Base-by-base conservation (phyloP, 495 filamentous ascomycete genomes). In the Rostrohypoxylon terebratum region DNA sequence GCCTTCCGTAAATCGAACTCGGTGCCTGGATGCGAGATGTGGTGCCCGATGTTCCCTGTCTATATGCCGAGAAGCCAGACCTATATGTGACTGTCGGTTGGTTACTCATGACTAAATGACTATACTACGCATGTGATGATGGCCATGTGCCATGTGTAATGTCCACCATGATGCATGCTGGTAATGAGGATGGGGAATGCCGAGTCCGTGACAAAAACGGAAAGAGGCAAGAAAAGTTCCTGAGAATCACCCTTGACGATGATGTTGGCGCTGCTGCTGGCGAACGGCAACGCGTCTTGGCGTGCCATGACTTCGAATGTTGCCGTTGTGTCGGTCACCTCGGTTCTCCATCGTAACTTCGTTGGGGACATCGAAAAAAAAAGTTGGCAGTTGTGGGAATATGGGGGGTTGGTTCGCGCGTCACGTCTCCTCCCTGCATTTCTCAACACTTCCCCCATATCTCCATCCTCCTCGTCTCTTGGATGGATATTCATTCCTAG, bases 61-160 rank as follows among this genome's bases (percentile, higher is more conserved):
- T 73, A 73, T 66, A 73, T 73, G 71, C 71, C 71, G 66, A 62
- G 28, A 1, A 9, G 42, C 6, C 6, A 36, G 45, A 48, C 42
- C 54, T 68, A 68, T 64, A 73, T 68, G 65, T 34, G 44, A 18
- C 42, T 45, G 42, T 5, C 36, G 14, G 42, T 45, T 38, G 36
- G 36, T 38, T 10, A 38, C 36, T 38, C 11, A 13, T 45, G 16
- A 20, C 42, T 45, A 18, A 45, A 18, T 45, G 42, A 20, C 42
- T 45, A 45, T 45, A 45, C 42, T 45, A 45, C 42, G 16, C 20
- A 3, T 25, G 10, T 23, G 31, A 53, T 53, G 21, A 8, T 53
- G 42, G 16, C 16, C 7, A 18, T 45, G 42, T 20, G 42, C 13
- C 5, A n/a, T n/a, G 28, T 28, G 28, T 28, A 28, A 28, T 28